These are phyloP conservation scores for Ascochyta lentis DNA, from an alignment of 2,329 filamentous ascomycete genomes.

Conservation along the genomic window DNA sequence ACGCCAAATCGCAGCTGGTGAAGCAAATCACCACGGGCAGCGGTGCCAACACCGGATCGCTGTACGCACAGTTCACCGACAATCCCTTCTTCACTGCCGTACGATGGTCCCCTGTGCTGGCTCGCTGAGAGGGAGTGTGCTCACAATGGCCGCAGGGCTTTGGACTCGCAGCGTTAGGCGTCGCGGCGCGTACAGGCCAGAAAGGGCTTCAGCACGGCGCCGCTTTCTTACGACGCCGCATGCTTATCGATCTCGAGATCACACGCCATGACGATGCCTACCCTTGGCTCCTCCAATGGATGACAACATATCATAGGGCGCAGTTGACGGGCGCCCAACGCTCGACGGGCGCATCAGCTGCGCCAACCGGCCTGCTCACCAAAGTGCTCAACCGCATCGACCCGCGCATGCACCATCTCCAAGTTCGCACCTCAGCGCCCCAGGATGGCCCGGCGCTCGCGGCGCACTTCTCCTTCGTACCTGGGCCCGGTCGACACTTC, in stretches of 20 bases:
- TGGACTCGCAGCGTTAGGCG: conserved; percentile 87
- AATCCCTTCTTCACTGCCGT: conserved; percentile 64
- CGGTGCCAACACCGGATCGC: conserved; percentile 45
- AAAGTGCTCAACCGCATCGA: conserved; percentile 64
- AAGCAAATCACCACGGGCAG: conserved; percentile 43
- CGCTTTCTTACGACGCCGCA: conserved; percentile 77
- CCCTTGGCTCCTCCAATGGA: conserved; percentile 92
- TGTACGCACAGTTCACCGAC: conserved; percentile 54
- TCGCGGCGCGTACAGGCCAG: conserved; percentile 79
- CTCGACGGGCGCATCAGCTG: conserved; percentile 17
- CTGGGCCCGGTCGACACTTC: conserved; percentile 87
- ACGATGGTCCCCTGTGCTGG: conserved; percentile 55
- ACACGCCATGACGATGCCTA: conserved; percentile 93
- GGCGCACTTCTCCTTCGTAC: conserved; percentile 86
- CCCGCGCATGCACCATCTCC: conserved; percentile 67
- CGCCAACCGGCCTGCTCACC: conserved; percentile 54
- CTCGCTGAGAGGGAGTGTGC: conserved; percentile 32
- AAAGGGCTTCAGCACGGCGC: conserved; percentile 75
- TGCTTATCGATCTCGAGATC: conserved; percentile 96
- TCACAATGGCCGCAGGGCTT: conserved; percentile 66
- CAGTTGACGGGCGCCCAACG: conserved; percentile 58
- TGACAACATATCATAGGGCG: conserved; percentile 78
- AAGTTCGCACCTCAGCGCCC: conserved; percentile 68
- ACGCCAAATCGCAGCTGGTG: conserved; percentile 45
- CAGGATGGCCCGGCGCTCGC: conserved; percentile 72